Percentiles rank a stretch among this genome's conserved stretches.
Conservation (phyloP, 257 asterid genomes). For the Verbena officinalis region DNA sequence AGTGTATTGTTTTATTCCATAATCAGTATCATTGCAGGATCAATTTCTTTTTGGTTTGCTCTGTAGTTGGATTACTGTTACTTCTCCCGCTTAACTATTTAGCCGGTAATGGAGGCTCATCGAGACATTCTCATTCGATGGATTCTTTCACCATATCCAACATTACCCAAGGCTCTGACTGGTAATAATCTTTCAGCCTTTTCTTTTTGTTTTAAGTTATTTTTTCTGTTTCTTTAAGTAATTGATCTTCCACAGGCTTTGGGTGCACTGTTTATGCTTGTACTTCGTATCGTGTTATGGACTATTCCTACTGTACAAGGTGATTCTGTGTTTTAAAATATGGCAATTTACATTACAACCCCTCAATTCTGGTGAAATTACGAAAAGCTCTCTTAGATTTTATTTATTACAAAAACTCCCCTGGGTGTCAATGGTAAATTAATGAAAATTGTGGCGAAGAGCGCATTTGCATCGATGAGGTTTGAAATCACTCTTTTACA, state of each 20-base stretch:
- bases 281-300: conserved; percentile 80
- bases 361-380: too few relatives aligned
- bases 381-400: too few relatives aligned
- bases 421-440: too few relatives aligned
- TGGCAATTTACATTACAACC: too few relatives aligned
- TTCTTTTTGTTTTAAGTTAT: background rate
- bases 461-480: too few relatives aligned
- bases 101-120: conserved; percentile 47
- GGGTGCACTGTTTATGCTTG: conserved; percentile 90
- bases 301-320: conserved; percentile 86
- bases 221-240: conserved; percentile 4
- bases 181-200: conserved; percentile 45
- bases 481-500: too few relatives aligned
- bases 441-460: too few relatives aligned
- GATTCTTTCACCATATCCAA: conserved; percentile 86
- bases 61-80: conserved; percentile 63
- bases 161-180: conserved; percentile 69
- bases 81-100: conserved; percentile 77
- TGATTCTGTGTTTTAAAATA: conserved; percentile 31
- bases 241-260: conserved; percentile 72
- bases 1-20: conserved; percentile 19
- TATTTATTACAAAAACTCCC: too few relatives aligned
- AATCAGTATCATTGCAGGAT: conserved; percentile 60
- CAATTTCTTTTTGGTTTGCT: conserved; percentile 72
- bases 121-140: conserved; percentile 50